Evolutionary conservation across 345 rosid genomes (phyloP), one percentile per base, ranked within the genome.

Genomic region (Syzygium aromaticum): DNA sequence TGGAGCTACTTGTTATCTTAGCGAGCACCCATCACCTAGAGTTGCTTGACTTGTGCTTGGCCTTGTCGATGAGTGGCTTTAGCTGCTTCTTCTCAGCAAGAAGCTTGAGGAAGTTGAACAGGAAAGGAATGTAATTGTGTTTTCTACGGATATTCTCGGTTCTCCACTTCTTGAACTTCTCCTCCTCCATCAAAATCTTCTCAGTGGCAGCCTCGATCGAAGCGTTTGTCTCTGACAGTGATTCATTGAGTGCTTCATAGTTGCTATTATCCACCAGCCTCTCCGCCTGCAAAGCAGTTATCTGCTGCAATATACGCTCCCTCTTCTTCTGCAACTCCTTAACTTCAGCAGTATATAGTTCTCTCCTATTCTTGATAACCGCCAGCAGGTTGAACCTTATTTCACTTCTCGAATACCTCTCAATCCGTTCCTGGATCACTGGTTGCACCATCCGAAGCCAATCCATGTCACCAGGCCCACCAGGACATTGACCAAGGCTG

Each of bases 61-160:
- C 99, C 90, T 96, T 96, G 94, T 98, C 99, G 33, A 96, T 95
- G 52, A 98, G 95, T 33, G 99, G 99, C 89, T 96, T 98, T 94
- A 98, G 90, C 92, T 98, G 99, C 95, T 96, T 98, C 96, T 98
- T 98, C 91, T 96, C 99, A 0, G 99, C 99, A 17, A 98, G 99
- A 91, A 96, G 94, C 92, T 98, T 98, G 67, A 98, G 97, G 92
- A 98, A 98, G 90, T 96, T 96, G 86, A 98, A 98, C 90, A 98
- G 86, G 87, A 98, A 96, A 23, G 99, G 99, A 82, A 98, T 98
- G 90, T 98, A 98, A 88, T 98, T 98, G 91, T 98, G 99, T 92
- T 98, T 98, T 94, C 99, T 90, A 28, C 99, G 89, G 38, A 96
- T 92, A 86, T 98, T 98, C 90, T 98, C 99, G 0, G 98, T 98